Evolutionary conservation across 805 yeast species (phyloP), one percentile per base, ranked within the genome.

Genomic region (Yueomyces sinensis): DNA sequence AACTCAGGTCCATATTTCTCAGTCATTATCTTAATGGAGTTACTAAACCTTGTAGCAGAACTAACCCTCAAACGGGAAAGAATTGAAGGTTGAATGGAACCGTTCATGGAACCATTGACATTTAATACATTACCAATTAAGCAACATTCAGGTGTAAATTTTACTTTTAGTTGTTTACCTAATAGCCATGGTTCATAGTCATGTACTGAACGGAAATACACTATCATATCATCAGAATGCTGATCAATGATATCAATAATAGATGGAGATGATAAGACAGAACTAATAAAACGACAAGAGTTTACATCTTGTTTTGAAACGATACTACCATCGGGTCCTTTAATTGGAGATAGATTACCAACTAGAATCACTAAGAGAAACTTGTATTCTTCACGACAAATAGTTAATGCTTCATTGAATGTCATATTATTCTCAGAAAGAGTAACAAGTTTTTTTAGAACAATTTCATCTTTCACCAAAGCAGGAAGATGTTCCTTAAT

Each of bases 121-220:
- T 72, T 77, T 46, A 58, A 67, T 35, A 61, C 84, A 58, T 62
- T 80, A 28, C 63, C 79, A 45, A 56, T 68, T 54, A 66, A 59
- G 35, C 61, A 64, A 13, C 72, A 56, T 39, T 65, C 72, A 1
- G 91, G 89, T 17, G 74, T 58, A 27, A 68, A 61, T 19, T 66
- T 62, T 2, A 71, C 66, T 27, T 61, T 64, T 40, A 78, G 62
- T 27, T 68, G 61, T 41, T 66, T 66, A 1, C 82, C 81, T 29
- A 81, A 68, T 38, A 74, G 74, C 60, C 71, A 74, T 3, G 81
- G 70, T 50, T 81, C 89, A 1, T 77, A 65, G 42, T 74, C 74
- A 13, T 64, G 56, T 17, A 72, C 74, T 42, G 76, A 73, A 0
- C 82, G 82, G 28, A 79, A 67, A 65, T 78, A 81, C 1, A 78